Conservation (phyloP, 306 rosid species). For the Corylus americana region DNA sequence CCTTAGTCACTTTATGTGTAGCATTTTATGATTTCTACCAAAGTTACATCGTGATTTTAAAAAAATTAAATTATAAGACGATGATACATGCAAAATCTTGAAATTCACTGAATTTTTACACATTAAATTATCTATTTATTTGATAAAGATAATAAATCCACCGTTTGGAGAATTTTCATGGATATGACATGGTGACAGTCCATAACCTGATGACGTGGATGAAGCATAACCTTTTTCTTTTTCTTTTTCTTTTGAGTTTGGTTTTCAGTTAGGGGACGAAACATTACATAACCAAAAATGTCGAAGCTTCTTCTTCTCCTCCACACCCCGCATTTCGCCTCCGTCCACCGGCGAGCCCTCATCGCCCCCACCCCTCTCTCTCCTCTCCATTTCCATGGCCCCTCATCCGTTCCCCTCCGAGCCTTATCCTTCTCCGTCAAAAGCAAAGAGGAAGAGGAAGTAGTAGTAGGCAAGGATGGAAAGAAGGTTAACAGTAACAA, state of each 20-base stretch:
- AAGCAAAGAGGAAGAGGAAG: conserved; percentile 13
- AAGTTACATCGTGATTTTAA: not conserved
- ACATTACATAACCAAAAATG: conserved; percentile 34
- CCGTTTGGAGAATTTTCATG: not conserved
- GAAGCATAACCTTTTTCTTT: conserved; percentile 26
- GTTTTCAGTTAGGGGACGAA: too few relatives aligned
- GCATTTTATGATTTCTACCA: not conserved
- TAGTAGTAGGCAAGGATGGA: not conserved
- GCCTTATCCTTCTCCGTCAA: conserved; percentile 33
- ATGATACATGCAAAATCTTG: too few relatives aligned
- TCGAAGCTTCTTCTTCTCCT: conserved; percentile 61
- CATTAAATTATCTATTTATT: too few relatives aligned
- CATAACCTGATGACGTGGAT: conserved; percentile 34
- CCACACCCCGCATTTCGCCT: conserved; percentile 42
- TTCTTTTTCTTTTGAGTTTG: not conserved
- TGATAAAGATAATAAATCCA: too few relatives aligned
- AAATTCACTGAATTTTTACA: too few relatives aligned
- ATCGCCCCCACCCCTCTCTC: conserved; percentile 8
- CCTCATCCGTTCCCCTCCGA: conserved; percentile 22
- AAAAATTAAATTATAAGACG: too few relatives aligned
- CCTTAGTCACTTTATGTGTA: not conserved
- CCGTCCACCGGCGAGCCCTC: conserved; percentile 30
- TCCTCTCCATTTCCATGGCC: conserved; percentile 28
- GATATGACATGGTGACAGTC: conserved; percentile 16
- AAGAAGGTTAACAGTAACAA: conserved; percentile 15